A percentile compares a stretch with the other conserved stretches of the same genome.
These are phyloP conservation scores for Fusarium siculi DNA, from an alignment of 2,329 filamentous ascomycete species.

Conservation along the genomic window DNA sequence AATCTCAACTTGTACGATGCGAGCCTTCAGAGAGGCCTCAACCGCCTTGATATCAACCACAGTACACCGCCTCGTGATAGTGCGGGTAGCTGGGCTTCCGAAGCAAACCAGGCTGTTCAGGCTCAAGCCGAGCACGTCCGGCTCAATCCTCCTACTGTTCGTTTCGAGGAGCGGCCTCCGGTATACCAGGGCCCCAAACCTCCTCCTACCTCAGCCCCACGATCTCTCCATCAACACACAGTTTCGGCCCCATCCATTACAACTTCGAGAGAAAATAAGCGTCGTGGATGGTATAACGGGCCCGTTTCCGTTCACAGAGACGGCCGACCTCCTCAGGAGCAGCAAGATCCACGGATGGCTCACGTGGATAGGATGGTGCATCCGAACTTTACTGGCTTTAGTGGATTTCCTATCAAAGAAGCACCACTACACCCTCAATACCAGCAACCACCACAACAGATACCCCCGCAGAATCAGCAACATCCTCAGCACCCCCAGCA, in stretches of 20 bases:
- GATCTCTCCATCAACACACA: constrained; percentile 64
- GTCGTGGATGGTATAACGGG: constrained; percentile 78
- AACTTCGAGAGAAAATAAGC: constrained; percentile 69
- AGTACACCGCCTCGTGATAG: constrained; percentile 62
- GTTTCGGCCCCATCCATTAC: constrained; percentile 68
- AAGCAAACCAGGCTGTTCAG: constrained; percentile 65
- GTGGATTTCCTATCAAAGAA: constrained; percentile 59
- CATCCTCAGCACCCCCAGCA: constrained; percentile 29
- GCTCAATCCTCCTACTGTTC: constrained; percentile 58
- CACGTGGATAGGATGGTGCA: constrained; percentile 68
- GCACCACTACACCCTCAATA: constrained; percentile 45
- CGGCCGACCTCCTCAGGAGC: constrained; percentile 42
- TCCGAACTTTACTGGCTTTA: constrained; percentile 64
- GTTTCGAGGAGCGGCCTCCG: constrained; percentile 64
- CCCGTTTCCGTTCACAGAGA: constrained; percentile 55
- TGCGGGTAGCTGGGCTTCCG: constrained; percentile 66
- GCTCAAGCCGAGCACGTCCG: constrained; percentile 64
- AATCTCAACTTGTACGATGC: constrained; percentile 71
- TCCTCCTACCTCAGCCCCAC: constrained; percentile 45
- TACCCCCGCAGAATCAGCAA: constrained; percentile 20
- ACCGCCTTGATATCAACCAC: constrained; percentile 71
- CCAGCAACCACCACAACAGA: constrained; percentile 13
- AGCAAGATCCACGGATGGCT: constrained; percentile 50
- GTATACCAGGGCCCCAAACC: constrained; percentile 47
- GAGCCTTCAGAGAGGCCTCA: constrained; percentile 73